These are phyloP conservation scores for Fusarium aywerte DNA, from an alignment of 2,329 filamentous ascomycete genomes.

Conservation along the genomic window DNA sequence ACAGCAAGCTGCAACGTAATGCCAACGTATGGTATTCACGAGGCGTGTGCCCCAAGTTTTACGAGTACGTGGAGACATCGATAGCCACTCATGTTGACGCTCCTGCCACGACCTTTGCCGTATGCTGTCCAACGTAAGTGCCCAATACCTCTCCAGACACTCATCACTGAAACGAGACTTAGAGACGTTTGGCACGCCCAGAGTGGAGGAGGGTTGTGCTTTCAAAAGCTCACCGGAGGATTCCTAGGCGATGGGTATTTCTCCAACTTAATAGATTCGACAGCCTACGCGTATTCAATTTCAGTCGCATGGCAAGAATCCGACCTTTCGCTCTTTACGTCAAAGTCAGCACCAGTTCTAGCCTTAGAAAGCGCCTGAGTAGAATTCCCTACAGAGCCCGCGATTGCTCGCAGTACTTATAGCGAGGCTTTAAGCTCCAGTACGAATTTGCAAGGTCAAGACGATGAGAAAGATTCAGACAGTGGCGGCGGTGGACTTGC, in stretches of 20 bases:
- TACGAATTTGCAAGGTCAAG: not conserved
- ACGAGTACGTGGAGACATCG: not conserved
- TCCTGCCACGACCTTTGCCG: not conserved
- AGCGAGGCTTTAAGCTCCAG: too few species aligned
- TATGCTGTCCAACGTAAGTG: not conserved
- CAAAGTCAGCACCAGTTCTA: not conserved
- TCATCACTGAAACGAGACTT: not conserved
- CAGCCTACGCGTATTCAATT: not conserved
- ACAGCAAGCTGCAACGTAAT: not conserved
- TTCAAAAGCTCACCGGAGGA: too few species aligned
- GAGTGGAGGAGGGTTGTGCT: too few species aligned
- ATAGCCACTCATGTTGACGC: too few species aligned
- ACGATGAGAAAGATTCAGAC: not conserved
- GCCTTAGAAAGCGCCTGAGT: not conserved
- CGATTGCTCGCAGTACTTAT: not conserved
- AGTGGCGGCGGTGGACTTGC: not conserved
- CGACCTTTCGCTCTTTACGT: not conserved
- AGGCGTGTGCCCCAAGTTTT: not conserved
- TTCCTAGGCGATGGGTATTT: too few species aligned
- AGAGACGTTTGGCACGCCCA: not conserved
- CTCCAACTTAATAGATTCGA: too few species aligned
- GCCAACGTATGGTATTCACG: not conserved
- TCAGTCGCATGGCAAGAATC: not conserved
- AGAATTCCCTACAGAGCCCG: not conserved
- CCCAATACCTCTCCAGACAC: too few species aligned